Evolutionary conservation across 2,329 filamentous ascomycete genomes (phyloP), one percentile per base, ranked within the genome.

Genomic region (Fusarium sp.): DNA sequence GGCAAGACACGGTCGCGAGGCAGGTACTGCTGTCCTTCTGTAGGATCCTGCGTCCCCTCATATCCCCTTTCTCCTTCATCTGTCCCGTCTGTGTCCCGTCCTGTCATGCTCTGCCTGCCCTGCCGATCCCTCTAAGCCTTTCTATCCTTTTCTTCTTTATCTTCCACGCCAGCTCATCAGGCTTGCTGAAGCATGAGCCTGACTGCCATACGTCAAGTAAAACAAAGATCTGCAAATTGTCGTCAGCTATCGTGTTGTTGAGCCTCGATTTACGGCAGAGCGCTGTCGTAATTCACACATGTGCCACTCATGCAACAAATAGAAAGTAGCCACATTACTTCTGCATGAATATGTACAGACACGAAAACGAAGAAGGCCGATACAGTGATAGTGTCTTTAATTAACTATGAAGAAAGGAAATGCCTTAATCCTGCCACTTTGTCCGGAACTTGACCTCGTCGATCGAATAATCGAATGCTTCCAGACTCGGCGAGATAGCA

Each of bases 341-440:
- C 4, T 15, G 23, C 5, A 23, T 23, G 23, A 23, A 23, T 23
- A 23, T 6, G 23, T 23, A 23, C 23, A 23, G 18, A 23, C 11
- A 41, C 18, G 12, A 40, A 40, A 30, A 8, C 6, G 23, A 23
- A 40, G 4, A 40, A 40, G 18, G 37, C 31, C 31, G n/a, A 12
- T 9, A 49, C 9, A 12, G 8, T 11, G 9, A 5, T 18, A 38
- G 26, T 7, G 16, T 50, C 47, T 38, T 50, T 12, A 10, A 4
- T 6, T 23, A 23, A 15, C 8, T 3, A 41, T 23, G 3, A 4
- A 15, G 13, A 15, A 41, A 28, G 47, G 23, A 13, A 18, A 50
- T 38, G 47, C n/a, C 54, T 52, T 55, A 42, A 50, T 28, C 23
- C 47, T 50, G 33, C 47, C 23, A 50, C 47, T 15, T 7, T 38